phyloP scores from a whole-genome alignment of 2,329 filamentous ascomycete genomes.

The Graphiopsis chlorocephala region DNA sequence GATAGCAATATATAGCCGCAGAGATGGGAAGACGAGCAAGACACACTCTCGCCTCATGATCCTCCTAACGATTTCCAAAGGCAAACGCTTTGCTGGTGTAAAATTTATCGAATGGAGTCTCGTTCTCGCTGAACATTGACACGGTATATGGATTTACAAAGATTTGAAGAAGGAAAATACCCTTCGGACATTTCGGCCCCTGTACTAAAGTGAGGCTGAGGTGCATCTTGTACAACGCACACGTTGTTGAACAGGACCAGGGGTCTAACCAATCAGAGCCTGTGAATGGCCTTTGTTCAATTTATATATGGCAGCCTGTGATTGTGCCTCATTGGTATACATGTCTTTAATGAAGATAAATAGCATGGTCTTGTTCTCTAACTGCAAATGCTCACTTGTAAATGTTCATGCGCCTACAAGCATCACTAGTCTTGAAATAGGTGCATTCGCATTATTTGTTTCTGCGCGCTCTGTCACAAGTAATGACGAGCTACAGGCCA shows the following conservation, averaged over 20 bases:
- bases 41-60: too few relatives aligned
- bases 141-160: too few relatives aligned
- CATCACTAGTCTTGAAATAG: neutral
- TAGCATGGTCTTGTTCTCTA: neutral
- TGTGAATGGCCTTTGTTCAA: neutral
- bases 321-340: neutral
- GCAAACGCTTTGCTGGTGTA: neutral
- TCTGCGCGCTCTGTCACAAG: neutral
- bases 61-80: too few relatives aligned
- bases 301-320: neutral
- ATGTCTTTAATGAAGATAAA: too few relatives aligned
- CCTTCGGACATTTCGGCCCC: neutral
- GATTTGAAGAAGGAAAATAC: too few relatives aligned
- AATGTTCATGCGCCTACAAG: neutral
- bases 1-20: neutral
- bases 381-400: neutral
- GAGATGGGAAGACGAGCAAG: too few relatives aligned
- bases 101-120: neutral
- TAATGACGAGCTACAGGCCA: neutral
- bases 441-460: neutral
- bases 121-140: too few relatives aligned
- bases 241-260: neutral
- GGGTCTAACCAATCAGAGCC: neutral
- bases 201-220: neutral
- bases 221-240: neutral